Base-by-base conservation (phyloP, 2,329 filamentous ascomycete genomes). In the Sporothrix schenckii region DNA sequence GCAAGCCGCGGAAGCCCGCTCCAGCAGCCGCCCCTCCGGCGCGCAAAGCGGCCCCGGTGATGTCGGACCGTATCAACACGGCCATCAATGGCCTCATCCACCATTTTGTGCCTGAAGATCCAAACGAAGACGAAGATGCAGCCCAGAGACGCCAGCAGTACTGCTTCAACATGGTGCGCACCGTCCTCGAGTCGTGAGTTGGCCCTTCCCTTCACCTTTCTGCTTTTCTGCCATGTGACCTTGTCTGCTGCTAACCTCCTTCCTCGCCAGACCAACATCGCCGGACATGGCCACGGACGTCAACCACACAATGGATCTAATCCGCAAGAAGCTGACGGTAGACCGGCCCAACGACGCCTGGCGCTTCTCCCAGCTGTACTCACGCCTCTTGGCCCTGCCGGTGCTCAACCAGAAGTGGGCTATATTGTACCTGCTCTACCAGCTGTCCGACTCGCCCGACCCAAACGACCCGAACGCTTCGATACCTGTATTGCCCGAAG, bases 331-430 rank as follows among this genome's bases (percentile, higher is more conserved):
- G 80, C 84, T 99, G 73, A 88, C 96, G 71, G 88, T 91, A 75
- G 91, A 90, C 75, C 92, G 93, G 77, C 87, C 87, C 60, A 91
- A 87, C 73, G 91, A 94, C 80, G 93, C 94, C 3, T 85, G 94
- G 24, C 88, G 90, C 72, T 97, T 97, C 80, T 91, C 93, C 30
- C 96, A 97, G 77, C 86, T 99, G 39, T 97, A 97, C 80, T 93
- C 92, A 47, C 88, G 93, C 70, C 86, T 99, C 21, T 84, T 97
- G 34, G 92, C 92, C n/a, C 89, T 97, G 74, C 94, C 94, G 0
- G 94, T 98, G 6, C 85, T 99, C 58, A 91, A 92, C 76, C 92
- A 97, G 80, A 99, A 99, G 86, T 98, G 94, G 93, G 93, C 92
- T 3, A 97, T 99, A 74, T 85, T 99, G 24, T 96, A 96, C 78